Base-by-base conservation (phyloP, 192 early-diverging fungal species). In the Umbelopsis sp. region DNA sequence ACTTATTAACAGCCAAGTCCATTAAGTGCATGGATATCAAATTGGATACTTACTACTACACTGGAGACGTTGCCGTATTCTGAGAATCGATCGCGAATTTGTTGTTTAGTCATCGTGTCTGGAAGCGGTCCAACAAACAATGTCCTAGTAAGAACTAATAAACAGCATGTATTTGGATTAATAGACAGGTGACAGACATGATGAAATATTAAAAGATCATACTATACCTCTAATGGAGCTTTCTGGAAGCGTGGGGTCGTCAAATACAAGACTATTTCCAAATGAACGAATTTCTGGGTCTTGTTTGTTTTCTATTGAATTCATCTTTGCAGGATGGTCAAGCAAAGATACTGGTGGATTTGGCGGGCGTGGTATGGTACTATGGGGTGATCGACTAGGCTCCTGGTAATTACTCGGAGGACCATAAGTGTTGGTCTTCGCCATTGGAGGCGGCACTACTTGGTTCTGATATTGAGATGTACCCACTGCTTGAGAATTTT, bases 111-210 rank as follows among this genome's bases (percentile, higher is more conserved):
- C 45, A 73, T 70, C 38, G 65, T 45, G 4, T 68, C 54, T 22
- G 72, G 74, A 16, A 80, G 47, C 25, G 79, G 75, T 2, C 79
- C 79, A 12, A 76, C 75, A 71, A 80, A 80, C 26, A 80, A 59
- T 6, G 79, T 71, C 20, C 79, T 71, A 16, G 74, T 80, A 16
- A 80, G 44, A 3, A 80, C 79, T 80, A 11, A 68, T 2, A 50
- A 22, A 25, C 14, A 25, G 43, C n/a, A 56, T 34, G 36, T 36
- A 4, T 49, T 49, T 17, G 0, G 4, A 70, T 4, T 8, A n/a
- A 26, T 11, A 47, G 4, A 38, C 53, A 45, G 7, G 38, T 16
- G 43, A 44, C 21, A 67, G 24, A 67, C 11, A 4, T 17, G 11
- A 5, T 65, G 25, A 24, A 31, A 38, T 22, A n/a, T 22, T 38